Evolutionary conservation across 1,284 basidiomycete species (phyloP), one percentile per base, ranked within the genome.

Genomic region (Neolentinus lepideus): DNA sequence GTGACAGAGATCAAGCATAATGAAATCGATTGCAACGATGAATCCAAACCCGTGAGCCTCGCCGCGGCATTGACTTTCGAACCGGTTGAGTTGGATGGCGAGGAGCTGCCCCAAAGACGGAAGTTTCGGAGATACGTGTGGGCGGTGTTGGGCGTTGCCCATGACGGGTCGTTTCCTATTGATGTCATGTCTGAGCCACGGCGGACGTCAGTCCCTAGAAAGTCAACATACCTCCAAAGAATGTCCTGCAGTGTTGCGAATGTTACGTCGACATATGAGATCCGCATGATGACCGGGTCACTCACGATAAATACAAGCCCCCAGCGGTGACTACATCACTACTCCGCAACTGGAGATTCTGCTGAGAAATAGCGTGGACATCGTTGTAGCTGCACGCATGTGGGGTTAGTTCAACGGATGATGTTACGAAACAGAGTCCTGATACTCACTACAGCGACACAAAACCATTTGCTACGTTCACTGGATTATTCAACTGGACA

Each of bases 81-180:
- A 22, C 77, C 77, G 11, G 72, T 71, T n/a, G 79, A 66, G 52
- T 72, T 77, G 1, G 80, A 81, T 4, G 78, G 64, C 3, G 66
- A 60, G 2, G 68, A 72, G 57, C 78, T 70, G 8, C 74, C 83
- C 72, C 75, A 85, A 46, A 86, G 63, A 35, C 70, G 70, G 57
- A 90, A 72, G 65, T 88, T 85, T 59, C 87, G 83, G 73, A 80
- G 89, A 67, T 86, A 89, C 0, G 84, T 83, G 63, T 86, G 77
- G 1, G 80, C 79, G 1, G 77, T 79, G 3, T 70, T 65, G 9
- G 82, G 76, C 0, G 85, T 82, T 27, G 83, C 83, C 84, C 84
- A 90, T 48, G 75, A 79, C 2, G 69, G 58, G 62, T 90, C 84
- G 55, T 75, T 75, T 22, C 85, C 82, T 80, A 56, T 22, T 21